Conservation (phyloP, 805 yeast genomes). For the Starmerella riodocensis region DNA sequence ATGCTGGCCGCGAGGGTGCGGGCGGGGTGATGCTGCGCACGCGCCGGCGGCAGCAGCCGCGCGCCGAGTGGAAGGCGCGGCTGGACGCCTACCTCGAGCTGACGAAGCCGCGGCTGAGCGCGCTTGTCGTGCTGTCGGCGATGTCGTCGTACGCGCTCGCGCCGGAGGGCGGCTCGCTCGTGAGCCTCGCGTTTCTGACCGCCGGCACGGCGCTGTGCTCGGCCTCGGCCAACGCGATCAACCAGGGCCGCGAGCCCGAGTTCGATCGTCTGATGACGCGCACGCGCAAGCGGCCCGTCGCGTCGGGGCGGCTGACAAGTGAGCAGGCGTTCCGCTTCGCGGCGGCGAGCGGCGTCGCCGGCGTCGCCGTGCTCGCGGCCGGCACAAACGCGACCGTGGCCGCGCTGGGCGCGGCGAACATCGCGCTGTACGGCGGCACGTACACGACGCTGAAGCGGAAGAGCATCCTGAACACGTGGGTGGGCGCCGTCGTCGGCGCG, state of each 20-base stretch:
- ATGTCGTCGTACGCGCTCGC: constrained; percentile 89
- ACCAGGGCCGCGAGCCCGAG: constrained; percentile 91
- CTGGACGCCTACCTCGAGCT: constrained; percentile 45
- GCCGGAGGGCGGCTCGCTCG: constrained; percentile 64
- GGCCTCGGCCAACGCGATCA: constrained; percentile 91
- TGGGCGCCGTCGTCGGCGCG: constrained; percentile 97
- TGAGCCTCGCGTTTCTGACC: constrained; percentile 59
- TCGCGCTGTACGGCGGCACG: constrained; percentile 72
- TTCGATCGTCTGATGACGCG: constrained; percentile 79
- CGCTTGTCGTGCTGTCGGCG: constrained; percentile 77
- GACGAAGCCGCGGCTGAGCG: constrained; percentile 81
- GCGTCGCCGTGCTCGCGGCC: constrained; percentile 49
- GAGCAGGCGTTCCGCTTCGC: constrained; percentile 74
- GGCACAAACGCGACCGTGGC: constrained; percentile 88
- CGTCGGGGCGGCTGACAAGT: constrained; percentile 63
- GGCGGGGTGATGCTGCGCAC: no score
- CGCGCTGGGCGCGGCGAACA: constrained; percentile 62
- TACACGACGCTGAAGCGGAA: constrained; percentile 83
- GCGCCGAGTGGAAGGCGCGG: constrained; percentile 4
- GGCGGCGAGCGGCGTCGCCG: constrained; percentile 53
- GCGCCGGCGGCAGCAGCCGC: background rate
- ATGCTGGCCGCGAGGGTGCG: no score
- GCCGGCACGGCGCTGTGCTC: constrained; percentile 78
- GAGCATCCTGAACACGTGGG: constrained; percentile 88
- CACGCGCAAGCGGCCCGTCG: constrained; percentile 82